phyloP scores from a whole-genome alignment of 2,329 filamentous ascomycete genomes.

The Microascus cirrosus region DNA sequence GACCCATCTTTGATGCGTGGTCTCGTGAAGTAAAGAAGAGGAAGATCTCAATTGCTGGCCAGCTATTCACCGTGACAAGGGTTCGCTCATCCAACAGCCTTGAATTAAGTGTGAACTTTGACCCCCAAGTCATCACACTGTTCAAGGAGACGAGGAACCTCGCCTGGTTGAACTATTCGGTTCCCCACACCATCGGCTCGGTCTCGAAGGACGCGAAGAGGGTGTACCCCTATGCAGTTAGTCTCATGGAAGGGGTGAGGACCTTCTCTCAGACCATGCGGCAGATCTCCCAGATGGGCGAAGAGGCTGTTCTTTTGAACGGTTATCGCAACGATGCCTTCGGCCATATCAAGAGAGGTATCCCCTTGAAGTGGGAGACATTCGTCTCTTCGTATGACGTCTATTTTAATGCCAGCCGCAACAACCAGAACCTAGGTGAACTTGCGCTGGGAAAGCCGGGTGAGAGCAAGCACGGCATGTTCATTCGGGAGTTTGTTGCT shows the following conservation, averaged over 20 bases:
- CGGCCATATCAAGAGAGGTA: conserved; percentile 68
- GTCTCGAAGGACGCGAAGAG: conserved; percentile 98
- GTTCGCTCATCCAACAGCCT: conserved; percentile 81
- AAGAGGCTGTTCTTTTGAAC: conserved; percentile 77
- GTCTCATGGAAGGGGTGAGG: conserved; percentile 96
- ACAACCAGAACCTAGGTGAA: conserved; percentile 32
- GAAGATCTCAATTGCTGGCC: conserved; percentile 83
- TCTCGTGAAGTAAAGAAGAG: conserved; percentile 78
- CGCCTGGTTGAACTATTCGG: conserved; percentile 86
- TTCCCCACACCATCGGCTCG: conserved; percentile 88
- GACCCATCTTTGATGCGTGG: conserved; percentile 93
- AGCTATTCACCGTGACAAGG: conserved; percentile 79
- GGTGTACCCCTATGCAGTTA: conserved; percentile 95
- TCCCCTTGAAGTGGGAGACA: conserved; percentile 91
- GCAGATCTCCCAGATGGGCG: conserved; percentile 73
- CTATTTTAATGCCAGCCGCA: conserved; percentile 43
- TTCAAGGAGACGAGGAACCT: conserved; percentile 98
- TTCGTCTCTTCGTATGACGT: conserved; percentile 96
- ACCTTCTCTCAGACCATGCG: conserved; percentile 83
- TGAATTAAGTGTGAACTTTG: conserved; percentile 90
- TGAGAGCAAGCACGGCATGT: conserved; percentile 92
- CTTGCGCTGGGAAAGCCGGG: conserved; percentile 39
- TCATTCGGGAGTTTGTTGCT: conserved; percentile 84
- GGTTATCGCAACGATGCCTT: conserved; percentile 91
- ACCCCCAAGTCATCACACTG: conserved; percentile 89